Percentiles rank a stretch among this genome's conserved stretches.
Conservation (phyloP, 805 yeast genomes). For the Saccharomycopsis olivae region DNA sequence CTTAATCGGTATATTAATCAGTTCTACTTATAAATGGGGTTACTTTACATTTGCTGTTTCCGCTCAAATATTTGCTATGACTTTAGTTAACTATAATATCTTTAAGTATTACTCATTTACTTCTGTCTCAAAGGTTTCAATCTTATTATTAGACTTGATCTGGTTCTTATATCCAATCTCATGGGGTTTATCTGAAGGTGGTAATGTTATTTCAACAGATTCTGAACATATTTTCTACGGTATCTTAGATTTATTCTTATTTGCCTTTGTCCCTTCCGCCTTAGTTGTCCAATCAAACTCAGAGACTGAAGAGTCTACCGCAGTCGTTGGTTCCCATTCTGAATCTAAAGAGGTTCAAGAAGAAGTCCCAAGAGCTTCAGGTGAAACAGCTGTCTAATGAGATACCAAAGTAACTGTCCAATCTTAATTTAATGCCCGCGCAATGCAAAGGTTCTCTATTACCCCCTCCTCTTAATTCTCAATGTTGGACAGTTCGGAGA, state of each 20-base stretch:
- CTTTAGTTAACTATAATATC: slow-evolving; percentile 9
- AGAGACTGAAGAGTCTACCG: neutral
- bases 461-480: too few species aligned
- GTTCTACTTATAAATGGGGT: slow-evolving; percentile 58
- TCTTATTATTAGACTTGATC: slow-evolving; percentile 26
- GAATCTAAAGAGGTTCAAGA: slow-evolving; percentile 14
- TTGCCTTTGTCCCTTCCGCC: slow-evolving; percentile 25
- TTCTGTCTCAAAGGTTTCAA: slow-evolving; percentile 21
- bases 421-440: too few species aligned
- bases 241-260: slow-evolving; percentile 39
- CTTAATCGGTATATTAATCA: slow-evolving; percentile 45
- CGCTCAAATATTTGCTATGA: slow-evolving; percentile 32
- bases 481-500: too few species aligned
- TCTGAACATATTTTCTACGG: slow-evolving; percentile 52
- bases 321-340: slow-evolving; percentile 16
- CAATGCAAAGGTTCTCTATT: too few species aligned
- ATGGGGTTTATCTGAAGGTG: slow-evolving; percentile 54
- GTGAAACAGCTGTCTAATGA: slow-evolving; percentile 28
- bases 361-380: slow-evolving; percentile 32
- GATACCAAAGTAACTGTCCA: too few species aligned
- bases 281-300: slow-evolving; percentile 16
- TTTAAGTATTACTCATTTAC: slow-evolving; percentile 16
- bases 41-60: slow-evolving; percentile 45
- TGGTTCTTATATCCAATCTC: slow-evolving; percentile 41
- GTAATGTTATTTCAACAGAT: slow-evolving; percentile 48